Conservation (phyloP, 805 yeast genomes). For the Pichia nanzhaoensis region DNA sequence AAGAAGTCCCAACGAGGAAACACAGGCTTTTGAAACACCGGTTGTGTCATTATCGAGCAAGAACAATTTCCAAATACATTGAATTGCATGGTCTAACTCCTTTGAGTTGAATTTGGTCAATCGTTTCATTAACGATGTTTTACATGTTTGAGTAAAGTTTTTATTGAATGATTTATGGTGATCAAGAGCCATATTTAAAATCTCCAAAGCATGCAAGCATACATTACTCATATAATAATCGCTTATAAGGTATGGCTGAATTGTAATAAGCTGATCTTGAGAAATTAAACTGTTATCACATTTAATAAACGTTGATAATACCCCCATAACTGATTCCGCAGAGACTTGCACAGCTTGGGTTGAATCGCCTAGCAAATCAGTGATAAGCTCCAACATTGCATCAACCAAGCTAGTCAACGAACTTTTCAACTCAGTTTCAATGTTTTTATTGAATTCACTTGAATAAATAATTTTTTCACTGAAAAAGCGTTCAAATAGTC, state of each 20-base stretch:
- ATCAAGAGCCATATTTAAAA: slow-evolving; percentile 46
- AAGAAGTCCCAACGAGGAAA: slow-evolving; percentile 49
- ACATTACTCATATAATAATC: slow-evolving; percentile 36
- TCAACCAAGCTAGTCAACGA: slow-evolving; percentile 31
- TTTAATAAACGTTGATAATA: slow-evolving; percentile 51
- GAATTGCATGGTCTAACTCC: slow-evolving; percentile 71
- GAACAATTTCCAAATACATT: slow-evolving; percentile 56
- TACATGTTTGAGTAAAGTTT: slow-evolving; percentile 43
- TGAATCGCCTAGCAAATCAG: slow-evolving; percentile 23
- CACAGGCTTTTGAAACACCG: slow-evolving; percentile 54
- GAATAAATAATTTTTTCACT: slow-evolving; percentile 36
- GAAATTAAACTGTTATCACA: slow-evolving; percentile 46
- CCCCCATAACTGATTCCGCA: slow-evolving; percentile 36
- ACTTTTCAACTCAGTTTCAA: slow-evolving; percentile 15
- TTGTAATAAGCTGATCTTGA: slow-evolving; percentile 58
- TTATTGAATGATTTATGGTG: slow-evolving; percentile 40
- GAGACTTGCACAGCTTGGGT: slow-evolving; percentile 22
- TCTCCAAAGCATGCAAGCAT: slow-evolving; percentile 45
- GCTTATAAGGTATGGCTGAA: slow-evolving; percentile 59
- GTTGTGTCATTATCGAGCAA: slow-evolving; percentile 36
- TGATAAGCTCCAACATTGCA: slow-evolving; percentile 30
- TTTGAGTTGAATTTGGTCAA: slow-evolving; percentile 53
- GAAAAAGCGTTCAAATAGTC: slow-evolving; percentile 42
- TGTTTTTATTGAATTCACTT: slow-evolving; percentile 17
- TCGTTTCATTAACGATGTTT: slow-evolving; percentile 43